Conservation (phyloP, 2,329 filamentous ascomycete species). For the Beauveria asiatica region DNA sequence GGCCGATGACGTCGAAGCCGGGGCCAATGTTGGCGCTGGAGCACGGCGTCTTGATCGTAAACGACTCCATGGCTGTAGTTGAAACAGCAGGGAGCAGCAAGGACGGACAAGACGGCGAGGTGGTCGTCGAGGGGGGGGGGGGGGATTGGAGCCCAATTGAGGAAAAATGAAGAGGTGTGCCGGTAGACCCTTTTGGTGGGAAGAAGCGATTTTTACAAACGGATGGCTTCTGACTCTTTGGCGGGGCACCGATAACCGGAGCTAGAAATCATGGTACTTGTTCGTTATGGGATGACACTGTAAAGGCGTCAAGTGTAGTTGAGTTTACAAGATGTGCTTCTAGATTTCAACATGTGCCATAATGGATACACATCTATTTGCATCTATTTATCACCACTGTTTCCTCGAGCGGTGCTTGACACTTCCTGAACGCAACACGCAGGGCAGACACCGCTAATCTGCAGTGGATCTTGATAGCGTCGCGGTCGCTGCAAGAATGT, state of each 20-base stretch:
- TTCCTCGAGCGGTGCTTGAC: too few species aligned
- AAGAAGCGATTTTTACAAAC: neutral
- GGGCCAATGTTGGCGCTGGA: constrained; percentile 97
- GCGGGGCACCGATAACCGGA: constrained; percentile 12
- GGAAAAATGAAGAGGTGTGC: neutral
- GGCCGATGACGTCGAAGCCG: constrained; percentile 94
- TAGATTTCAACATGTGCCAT: neutral
- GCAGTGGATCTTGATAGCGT: too few species aligned
- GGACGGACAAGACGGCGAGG: neutral
- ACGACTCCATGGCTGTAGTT: constrained; percentile 42
- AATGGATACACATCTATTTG: too few species aligned
- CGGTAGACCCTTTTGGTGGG: neutral
- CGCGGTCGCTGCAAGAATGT: too few species aligned
- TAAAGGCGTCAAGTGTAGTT: neutral
- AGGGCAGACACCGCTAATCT: too few species aligned
- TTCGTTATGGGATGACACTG: neutral
- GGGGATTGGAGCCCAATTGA: neutral
- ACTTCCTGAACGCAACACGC: too few species aligned
- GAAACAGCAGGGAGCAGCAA: constrained; percentile 2
- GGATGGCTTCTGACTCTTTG: constrained; percentile 1
- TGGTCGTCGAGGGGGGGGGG: neutral
- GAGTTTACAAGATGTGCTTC: neutral
- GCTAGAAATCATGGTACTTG: neutral
- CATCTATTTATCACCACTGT: too few species aligned
- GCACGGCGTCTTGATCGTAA: constrained; percentile 74